Evolutionary conservation across 2,329 filamentous ascomycete genomes (phyloP), one percentile per base, ranked within the genome.

Genomic region (Trichoderma sp.): DNA sequence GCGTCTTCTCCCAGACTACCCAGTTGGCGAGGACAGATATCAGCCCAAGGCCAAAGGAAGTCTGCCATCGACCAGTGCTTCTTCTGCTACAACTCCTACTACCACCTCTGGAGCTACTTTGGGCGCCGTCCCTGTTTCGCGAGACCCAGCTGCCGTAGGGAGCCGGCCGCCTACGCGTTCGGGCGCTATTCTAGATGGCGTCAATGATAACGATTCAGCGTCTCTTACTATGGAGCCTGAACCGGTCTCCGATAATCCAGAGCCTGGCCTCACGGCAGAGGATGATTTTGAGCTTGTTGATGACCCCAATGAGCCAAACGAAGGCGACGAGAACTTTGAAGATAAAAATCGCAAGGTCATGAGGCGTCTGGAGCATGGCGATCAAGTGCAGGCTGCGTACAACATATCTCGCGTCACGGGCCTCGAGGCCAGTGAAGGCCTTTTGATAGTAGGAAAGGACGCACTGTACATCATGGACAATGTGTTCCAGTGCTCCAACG

Each of bases 311-410:
- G 93, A 96, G 75, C 91, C 93, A 56, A 90, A 94, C 31, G 95
- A 97, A 63, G 88, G 85, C 1, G 90, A 92, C 16, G 91, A 93
- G 78, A 93, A 92, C 1, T 97, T 97, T 77, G 97, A 99, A 84
- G 97, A 99, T 83, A 98, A 98, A 86, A 98, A 99, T 81, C 91
- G 97, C 62, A 98, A 98, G 83, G 96, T 99, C 62, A 97, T 98
- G 95, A 91, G 97, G 69, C 96, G 95, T 77, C 88, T 99, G 12
- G 93, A 98, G 79, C 93, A 93, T 14, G 95, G 95, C 6, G 97
- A 99, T 80, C 91, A 95, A 74, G 96, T 99, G 2, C 94, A 98
- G 82, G 93, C 94, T 75, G 95, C 98, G 1, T 97, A 95, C 87
- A 99, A 99, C 80, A 93, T 98, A 67, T 98, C 97, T 18, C 93